These are phyloP conservation scores for Rutstroemia sp. DNA, from an alignment of 2,329 filamentous ascomycete genomes.

Conservation along the genomic window DNA sequence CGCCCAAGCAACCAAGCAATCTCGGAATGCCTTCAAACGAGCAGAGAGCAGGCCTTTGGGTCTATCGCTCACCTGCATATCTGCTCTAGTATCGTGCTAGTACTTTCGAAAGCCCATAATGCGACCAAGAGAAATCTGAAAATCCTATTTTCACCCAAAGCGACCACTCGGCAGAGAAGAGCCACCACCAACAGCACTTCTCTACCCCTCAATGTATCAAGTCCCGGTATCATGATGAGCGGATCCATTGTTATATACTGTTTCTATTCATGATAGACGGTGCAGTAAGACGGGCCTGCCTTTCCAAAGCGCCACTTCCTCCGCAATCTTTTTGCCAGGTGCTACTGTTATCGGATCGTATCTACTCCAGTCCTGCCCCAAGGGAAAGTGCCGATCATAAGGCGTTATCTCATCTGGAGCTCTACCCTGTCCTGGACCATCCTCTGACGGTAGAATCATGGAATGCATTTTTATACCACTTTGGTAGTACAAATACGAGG, in stretches of 20 bases:
- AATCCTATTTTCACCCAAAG: neutral
- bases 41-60: too few species aligned
- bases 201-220: too few species aligned
- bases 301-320: neutral
- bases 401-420: neutral
- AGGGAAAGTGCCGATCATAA: conserved; percentile 1
- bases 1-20: too few species aligned
- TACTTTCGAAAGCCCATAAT: too few species aligned
- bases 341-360: conserved; percentile 1
- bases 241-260: neutral
- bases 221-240: neutral
- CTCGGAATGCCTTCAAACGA: too few species aligned
- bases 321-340: neutral
- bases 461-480: neutral
- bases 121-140: too few species aligned
- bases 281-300: neutral
- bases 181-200: neutral
- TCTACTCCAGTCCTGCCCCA: neutral
- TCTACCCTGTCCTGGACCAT: neutral
- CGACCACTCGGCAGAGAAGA: neutral
- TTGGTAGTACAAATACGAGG: neutral
- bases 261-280: neutral
- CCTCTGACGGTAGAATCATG: neutral
- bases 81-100: too few species aligned
- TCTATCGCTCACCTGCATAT: too few species aligned